These are phyloP conservation scores for Phytophthora palmivora DNA, from an alignment of 352 stramenopile genomes.

Conservation along the genomic window DNA sequence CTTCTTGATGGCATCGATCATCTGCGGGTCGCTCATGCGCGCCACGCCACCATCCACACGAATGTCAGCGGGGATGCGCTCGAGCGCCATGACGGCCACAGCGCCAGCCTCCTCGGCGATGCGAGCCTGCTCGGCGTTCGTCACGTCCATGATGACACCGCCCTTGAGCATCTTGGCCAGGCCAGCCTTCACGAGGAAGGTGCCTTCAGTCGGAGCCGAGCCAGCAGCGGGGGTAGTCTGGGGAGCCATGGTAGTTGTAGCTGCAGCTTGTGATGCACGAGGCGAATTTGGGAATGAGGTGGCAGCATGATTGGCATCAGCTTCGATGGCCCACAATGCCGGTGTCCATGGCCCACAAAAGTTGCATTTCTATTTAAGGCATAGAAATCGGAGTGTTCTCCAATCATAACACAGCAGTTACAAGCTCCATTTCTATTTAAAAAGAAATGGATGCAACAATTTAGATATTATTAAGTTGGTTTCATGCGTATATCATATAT, in stretches of 20 bases:
- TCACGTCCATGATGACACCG: conserved; percentile 98
- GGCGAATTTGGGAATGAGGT: conserved; percentile 25
- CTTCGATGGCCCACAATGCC: conserved; percentile 19
- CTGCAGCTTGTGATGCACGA: conserved; percentile 13
- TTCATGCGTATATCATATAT: no score
- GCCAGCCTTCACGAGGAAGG: conserved; percentile 95
- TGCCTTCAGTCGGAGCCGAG: conserved; percentile 66
- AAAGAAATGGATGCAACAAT: no score
- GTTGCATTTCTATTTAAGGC: no score
- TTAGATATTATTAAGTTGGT: no score
- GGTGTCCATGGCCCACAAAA: conserved; percentile 5
- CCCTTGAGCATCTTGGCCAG: conserved; percentile 99
- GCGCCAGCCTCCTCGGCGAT: conserved; percentile 98
- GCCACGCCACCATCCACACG: conserved; percentile 96
- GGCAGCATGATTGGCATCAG: not conserved
- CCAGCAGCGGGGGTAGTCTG: conserved; percentile 28
- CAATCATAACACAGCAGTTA: no score
- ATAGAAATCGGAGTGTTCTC: no score
- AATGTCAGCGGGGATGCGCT: conserved; percentile 98
- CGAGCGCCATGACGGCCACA: conserved; percentile 98
- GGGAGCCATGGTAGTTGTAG: conserved; percentile 39
- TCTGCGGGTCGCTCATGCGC: conserved; percentile 97
- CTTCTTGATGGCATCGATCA: conserved; percentile 99
- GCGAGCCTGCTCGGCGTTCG: conserved; percentile 92
- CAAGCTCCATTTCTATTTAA: no score